These are phyloP conservation scores for Hypoxylon cercidicola DNA, from an alignment of 495 filamentous ascomycete species.

Conservation along the genomic window DNA sequence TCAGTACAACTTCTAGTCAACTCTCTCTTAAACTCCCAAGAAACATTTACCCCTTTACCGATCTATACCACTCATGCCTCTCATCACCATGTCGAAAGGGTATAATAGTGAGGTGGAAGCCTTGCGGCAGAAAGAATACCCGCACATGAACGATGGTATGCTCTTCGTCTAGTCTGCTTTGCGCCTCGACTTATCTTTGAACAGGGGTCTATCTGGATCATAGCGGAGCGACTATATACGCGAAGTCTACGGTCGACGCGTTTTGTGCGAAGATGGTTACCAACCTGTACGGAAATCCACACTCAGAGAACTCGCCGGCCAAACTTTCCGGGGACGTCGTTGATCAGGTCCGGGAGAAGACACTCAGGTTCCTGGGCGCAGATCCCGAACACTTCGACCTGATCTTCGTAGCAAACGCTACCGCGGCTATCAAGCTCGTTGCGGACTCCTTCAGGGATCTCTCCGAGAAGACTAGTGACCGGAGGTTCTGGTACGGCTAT, in stretches of 20 bases:
- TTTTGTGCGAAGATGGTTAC: constrained; percentile 67
- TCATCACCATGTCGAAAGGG: constrained; percentile 36
- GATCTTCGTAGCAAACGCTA: constrained; percentile 75
- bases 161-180: background rate
- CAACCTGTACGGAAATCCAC: constrained; percentile 78
- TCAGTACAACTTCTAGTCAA: constrained; percentile 6
- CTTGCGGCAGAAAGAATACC: constrained; percentile 57
- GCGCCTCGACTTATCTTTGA: constrained; percentile 6
- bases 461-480: constrained; percentile 52
- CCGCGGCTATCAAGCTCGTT: constrained; percentile 76
- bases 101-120: constrained; percentile 54
- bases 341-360: constrained; percentile 65
- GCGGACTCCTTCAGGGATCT: constrained; percentile 71
- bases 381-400: constrained; percentile 72
- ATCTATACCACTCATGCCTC: constrained; percentile 30
- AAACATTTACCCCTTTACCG: constrained; percentile 1
- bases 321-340: constrained; percentile 68
- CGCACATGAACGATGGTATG: constrained; percentile 60
- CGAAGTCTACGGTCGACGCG: constrained; percentile 67
- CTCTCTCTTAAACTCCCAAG: background rate
- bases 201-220: constrained; percentile 76
- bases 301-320: constrained; percentile 75
- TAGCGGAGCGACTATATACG: constrained; percentile 77
- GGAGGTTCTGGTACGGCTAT: constrained; percentile 76
- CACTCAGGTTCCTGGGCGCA: constrained; percentile 71